These are phyloP conservation scores for Colletotrichum zoysiae DNA, from an alignment of 2,329 filamentous ascomycete genomes.

Conservation along the genomic window DNA sequence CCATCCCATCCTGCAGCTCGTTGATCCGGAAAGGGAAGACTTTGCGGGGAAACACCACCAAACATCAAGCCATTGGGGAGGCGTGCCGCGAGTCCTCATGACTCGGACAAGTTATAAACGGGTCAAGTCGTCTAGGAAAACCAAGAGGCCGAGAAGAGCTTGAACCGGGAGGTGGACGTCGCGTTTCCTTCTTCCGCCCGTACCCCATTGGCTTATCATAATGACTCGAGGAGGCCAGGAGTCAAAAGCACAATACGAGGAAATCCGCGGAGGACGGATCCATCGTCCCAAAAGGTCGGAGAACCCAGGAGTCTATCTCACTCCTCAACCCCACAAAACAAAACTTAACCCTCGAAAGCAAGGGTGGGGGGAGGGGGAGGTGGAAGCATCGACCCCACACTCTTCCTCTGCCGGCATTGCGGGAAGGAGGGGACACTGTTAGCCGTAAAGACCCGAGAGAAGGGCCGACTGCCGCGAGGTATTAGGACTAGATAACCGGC, in stretches of 20 bases:
- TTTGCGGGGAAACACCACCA: conserved; percentile 21
- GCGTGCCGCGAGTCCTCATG: background rate
- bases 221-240: background rate
- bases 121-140: background rate
- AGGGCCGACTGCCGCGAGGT: conserved; percentile 38
- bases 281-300: background rate
- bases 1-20: background rate
- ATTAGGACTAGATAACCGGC: conserved; percentile 38
- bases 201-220: background rate
- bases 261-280: background rate
- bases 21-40: background rate
- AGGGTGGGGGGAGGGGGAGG: background rate
- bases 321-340: conserved; percentile 6
- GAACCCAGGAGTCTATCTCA: background rate
- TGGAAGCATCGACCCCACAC: conserved; percentile 9
- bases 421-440: conserved; percentile 15
- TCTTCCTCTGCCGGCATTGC: conserved; percentile 32
- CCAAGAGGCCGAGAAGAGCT: background rate
- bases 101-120: background rate
- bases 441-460: conserved; percentile 40
- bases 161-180: background rate
- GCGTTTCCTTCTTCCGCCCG: background rate
- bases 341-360: background rate
- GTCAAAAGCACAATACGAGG: background rate
- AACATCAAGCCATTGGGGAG: background rate